Base-by-base conservation (phyloP, 331 rosid genomes). In the Arachis monticola region DNA sequence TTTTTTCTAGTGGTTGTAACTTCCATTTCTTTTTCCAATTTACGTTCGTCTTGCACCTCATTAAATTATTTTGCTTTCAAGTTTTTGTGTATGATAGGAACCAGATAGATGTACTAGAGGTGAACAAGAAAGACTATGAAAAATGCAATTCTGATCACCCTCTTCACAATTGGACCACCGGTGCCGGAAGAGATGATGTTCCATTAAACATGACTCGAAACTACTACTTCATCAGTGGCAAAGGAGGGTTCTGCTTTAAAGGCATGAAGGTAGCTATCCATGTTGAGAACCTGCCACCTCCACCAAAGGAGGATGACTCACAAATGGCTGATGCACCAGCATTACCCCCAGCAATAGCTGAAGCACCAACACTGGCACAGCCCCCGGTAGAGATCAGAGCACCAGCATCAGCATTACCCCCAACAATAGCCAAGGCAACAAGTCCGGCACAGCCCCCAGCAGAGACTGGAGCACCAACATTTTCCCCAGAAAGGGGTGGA, bases 31-130 rank as follows among this genome's bases (percentile, higher is more conserved):
- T n/a, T 67, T 57, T 7, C 51, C 32, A 76, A 51, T 53, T 17
- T 50, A 50, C 48, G 14, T 9, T 27, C 30, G 35, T 61, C 11
- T 45, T 77, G 58, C 8, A 12, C 6, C 2, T 41, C 64, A 3
- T 1, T 38, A 38, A 38, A 38, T 38, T 38, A n/a, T 58, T 66
- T 67, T 55, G 0, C 17, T 14, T 51, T 55, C 53, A 3, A 95
- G 97, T 79, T 85, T 95, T 95, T 80, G 97, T 90, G 77, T 95
- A 90, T 52, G 97, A 95, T 38, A 83, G 97, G 97, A 90, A 92
- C 89, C 99, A 92, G 76, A 80, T 72, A 79, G 75, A 77, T 46
- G 84, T 95, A 31, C 85, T 95, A 35, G 97, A 95, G 87, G 97
- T 95, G 86, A 95, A 92, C 87, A 86, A 87, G 77, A 95, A 97